Evolutionary conservation across 441 rosid species (phyloP), one percentile per base, ranked within the genome.

Genomic region (Populus trichocarpa): DNA sequence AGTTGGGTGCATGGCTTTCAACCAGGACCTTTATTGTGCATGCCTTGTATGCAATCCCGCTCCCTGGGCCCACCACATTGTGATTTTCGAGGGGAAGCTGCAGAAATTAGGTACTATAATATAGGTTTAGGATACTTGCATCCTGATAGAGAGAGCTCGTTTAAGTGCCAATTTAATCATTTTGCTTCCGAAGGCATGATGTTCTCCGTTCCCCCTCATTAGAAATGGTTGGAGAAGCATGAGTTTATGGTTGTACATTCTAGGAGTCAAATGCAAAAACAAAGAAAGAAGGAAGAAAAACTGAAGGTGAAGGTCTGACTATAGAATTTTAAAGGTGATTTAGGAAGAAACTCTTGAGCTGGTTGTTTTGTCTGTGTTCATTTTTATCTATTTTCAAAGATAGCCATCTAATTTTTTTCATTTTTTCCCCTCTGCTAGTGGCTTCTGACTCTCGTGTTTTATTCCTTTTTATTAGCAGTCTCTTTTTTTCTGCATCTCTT

Each of bases 21-120:
- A 67, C 69, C 36, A 72, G 59, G 76, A 78, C 73, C 74, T 66
- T 26, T 16, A 67, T 46, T n/a, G 77, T 69, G 46, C 68, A 75
- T 80, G 61, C 65, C 75, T 77, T 57, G 73, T 16, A 69, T 81
- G 78, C 32, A 63, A 72, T 83, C 88, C 80, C 67, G 77, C 84
- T 78, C 77, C 81, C 78, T 77, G 76, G 73, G 80, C 72, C 78
- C 77, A 67, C 71, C 71, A 67, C 70, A n/a, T 61, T 74, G 77
- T 75, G 81, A 74, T 81, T 85, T 81, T 85, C 16, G 77, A 81
- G 79, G 85, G 82, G 82, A 83, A 87, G 85, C 80, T 22, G 79
- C 38, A 61, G 80, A 82, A 84, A 65, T 59, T 78, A 77, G 84
- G 76, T 76, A n/a, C 9, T 32, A 30, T 30, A 30, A 30, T 30